A percentile compares a stretch with the other conserved stretches of the same genome.
Conservation (phyloP, 257 asterid genomes). For the Buddleja alternifolia region DNA sequence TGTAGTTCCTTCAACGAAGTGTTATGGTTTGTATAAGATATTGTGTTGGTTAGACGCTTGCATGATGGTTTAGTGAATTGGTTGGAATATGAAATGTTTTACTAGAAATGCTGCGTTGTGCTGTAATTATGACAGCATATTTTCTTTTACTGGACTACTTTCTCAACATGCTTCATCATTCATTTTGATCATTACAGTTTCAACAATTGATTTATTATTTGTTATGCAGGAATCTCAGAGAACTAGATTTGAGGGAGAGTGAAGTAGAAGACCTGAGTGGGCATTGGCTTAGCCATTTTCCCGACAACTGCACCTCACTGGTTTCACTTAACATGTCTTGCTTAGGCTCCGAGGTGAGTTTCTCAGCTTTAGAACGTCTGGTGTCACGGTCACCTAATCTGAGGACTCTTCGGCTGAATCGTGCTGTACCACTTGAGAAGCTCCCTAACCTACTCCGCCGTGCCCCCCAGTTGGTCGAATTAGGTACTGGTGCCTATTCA, state of each 20-base stretch:
- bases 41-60: neutral
- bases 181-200: neutral
- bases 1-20: constrained; percentile 6
- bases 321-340: constrained; percentile 74
- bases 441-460: constrained; percentile 58
- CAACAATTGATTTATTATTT: neutral
- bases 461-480: constrained; percentile 66
- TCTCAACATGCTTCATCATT: neutral
- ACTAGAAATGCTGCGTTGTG: neutral
- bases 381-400: constrained; percentile 68
- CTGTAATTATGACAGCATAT: neutral
- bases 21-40: neutral
- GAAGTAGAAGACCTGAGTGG: constrained; percentile 73
- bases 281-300: constrained; percentile 76
- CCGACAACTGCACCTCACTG: constrained; percentile 58
- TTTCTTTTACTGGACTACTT: neutral
- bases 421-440: constrained; percentile 74
- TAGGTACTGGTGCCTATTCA: constrained; percentile 68
- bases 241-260: constrained; percentile 69
- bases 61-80: neutral
- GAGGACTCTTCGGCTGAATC: constrained; percentile 64
- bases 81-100: neutral
- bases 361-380: constrained; percentile 63
- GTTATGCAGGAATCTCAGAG: constrained; percentile 58
- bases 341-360: constrained; percentile 61